Percentiles rank a stretch among this genome's conserved stretches.
Evolutionary conservation across 2,329 filamentous ascomycete genomes (phyloP).

Genomic region (Dothideomycetes sp.): DNA sequence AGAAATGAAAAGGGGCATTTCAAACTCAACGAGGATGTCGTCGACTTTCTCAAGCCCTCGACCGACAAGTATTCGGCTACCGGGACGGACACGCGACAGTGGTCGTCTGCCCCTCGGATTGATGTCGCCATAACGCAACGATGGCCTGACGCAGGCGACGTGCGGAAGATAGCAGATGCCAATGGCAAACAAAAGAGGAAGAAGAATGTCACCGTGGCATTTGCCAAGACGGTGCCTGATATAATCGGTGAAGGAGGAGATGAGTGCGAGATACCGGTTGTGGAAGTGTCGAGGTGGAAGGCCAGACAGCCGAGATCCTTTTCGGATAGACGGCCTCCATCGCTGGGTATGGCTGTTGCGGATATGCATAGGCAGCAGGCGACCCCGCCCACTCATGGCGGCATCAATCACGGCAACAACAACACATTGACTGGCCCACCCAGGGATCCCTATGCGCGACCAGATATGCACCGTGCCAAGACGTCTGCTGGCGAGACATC

Average conservation of each 20-base stretch:
- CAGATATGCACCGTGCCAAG: constrained; percentile 41
- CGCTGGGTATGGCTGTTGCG: constrained; percentile 1
- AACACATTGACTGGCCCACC: constrained; percentile 1
- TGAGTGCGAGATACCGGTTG: constrained; percentile 61
- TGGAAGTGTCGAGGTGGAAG: constrained; percentile 57
- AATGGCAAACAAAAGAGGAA: constrained; percentile 33
- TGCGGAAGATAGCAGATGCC: constrained; percentile 16
- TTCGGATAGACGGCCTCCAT: constrained; percentile 14
- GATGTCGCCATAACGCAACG: constrained; percentile 39
- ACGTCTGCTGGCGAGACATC: constrained; percentile 24
- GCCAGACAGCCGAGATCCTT: constrained; percentile 16
- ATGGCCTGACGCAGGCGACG: constrained; percentile 39
- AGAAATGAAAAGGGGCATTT: constrained; percentile 17
- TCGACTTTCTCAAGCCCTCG: constrained; percentile 47
- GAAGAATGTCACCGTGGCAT: constrained; percentile 64
- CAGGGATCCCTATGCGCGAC: constrained; percentile 16
- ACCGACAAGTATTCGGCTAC: constrained; percentile 28
- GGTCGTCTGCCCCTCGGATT: constrained; percentile 27
- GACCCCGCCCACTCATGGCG: too few relatives aligned
- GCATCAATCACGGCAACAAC: not conserved
- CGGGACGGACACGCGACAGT: constrained; percentile 16
- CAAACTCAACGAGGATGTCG: constrained; percentile 35
- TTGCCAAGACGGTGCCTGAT: constrained; percentile 60
- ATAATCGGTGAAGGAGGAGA: constrained; percentile 89
- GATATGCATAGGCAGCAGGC: constrained; percentile 2